Evolutionary conservation across 2,329 filamentous ascomycete genomes (phyloP).

Genomic region (Stagonosporopsis vannaccii): DNA sequence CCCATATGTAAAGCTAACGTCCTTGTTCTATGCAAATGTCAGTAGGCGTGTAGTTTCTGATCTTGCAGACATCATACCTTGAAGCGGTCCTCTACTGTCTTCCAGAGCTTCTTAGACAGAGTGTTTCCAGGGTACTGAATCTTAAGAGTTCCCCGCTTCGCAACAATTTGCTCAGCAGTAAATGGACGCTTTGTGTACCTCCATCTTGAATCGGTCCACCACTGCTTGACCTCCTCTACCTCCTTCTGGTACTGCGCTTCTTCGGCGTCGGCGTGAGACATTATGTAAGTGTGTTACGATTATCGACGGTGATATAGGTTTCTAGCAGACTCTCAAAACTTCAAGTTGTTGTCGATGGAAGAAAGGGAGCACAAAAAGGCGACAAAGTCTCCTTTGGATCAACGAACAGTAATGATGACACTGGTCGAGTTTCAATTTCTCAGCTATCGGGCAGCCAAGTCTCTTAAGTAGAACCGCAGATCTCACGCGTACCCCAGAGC

Average conservation of each 20-base stretch:
- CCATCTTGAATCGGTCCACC: slow-evolving; percentile 95
- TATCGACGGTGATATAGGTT: slow-evolving; percentile 14
- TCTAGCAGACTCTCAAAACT: not conserved
- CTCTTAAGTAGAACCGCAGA: slow-evolving; percentile 35
- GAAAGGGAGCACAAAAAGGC: not conserved
- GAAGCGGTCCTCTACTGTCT: slow-evolving; percentile 85
- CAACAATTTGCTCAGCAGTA: slow-evolving; percentile 95
- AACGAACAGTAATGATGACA: slow-evolving; percentile 36
- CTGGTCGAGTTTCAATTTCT: slow-evolving; percentile 10
- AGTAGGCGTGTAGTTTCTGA: not conserved
- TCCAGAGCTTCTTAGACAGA: slow-evolving; percentile 94
- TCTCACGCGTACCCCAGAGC: slow-evolving; percentile 25
- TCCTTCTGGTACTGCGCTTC: slow-evolving; percentile 80
- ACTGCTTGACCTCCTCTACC: slow-evolving; percentile 86
- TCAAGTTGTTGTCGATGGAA: not conserved
- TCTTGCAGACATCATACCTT: slow-evolving; percentile 60
- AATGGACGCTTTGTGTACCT: slow-evolving; percentile 90
- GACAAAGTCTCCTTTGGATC: slow-evolving; percentile 1
- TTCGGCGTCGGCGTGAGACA: slow-evolving; percentile 64
- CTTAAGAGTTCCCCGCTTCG: slow-evolving; percentile 89
- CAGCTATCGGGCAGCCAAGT: slow-evolving; percentile 34
- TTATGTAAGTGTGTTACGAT: slow-evolving; percentile 8
- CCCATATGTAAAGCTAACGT: slow-evolving; percentile 94
- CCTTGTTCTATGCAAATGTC: slow-evolving; percentile 67
- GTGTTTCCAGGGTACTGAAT: slow-evolving; percentile 90